Evolutionary conservation across 768 basidiomycete species (phyloP).

Genomic region (Tulasnella sp.): DNA sequence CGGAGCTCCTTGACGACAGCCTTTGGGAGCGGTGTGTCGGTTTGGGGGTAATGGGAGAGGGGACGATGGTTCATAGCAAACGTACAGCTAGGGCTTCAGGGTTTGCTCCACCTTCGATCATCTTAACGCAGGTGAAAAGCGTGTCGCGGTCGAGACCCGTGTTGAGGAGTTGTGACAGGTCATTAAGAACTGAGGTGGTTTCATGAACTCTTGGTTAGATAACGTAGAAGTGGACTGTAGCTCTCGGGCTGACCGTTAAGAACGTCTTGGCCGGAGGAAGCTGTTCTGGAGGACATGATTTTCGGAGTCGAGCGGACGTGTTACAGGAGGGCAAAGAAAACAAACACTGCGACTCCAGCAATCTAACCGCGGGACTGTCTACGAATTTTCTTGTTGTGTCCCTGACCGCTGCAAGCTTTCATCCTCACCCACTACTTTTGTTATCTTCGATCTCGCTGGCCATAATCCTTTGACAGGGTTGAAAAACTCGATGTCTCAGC

Average conservation of each 20-base stretch:
- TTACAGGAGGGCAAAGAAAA: neutral
- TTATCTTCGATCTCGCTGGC: neutral
- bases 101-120: slow-evolving; percentile 91
- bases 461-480: neutral
- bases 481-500: neutral
- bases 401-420: neutral
- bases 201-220: neutral
- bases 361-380: neutral
- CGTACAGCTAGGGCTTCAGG: slow-evolving; percentile 86
- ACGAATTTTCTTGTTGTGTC: slow-evolving; percentile 5
- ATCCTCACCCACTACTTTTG: neutral
- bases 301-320: too few species aligned
- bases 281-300: neutral
- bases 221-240: too few species aligned
- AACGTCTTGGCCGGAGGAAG: neutral
- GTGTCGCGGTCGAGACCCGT: slow-evolving; percentile 87
- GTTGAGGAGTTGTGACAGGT: slow-evolving; percentile 83
- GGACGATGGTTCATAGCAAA: neutral
- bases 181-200: slow-evolving; percentile 61
- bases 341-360: neutral
- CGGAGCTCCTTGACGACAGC: slow-evolving; percentile 82
- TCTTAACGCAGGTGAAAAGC: slow-evolving; percentile 82
- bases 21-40: slow-evolving; percentile 41
- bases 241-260: neutral
- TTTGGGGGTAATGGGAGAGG: neutral